These are phyloP conservation scores for Mortierella sp. DNA, from an alignment of 371 early-diverging fungal genomes.

Conservation along the genomic window DNA sequence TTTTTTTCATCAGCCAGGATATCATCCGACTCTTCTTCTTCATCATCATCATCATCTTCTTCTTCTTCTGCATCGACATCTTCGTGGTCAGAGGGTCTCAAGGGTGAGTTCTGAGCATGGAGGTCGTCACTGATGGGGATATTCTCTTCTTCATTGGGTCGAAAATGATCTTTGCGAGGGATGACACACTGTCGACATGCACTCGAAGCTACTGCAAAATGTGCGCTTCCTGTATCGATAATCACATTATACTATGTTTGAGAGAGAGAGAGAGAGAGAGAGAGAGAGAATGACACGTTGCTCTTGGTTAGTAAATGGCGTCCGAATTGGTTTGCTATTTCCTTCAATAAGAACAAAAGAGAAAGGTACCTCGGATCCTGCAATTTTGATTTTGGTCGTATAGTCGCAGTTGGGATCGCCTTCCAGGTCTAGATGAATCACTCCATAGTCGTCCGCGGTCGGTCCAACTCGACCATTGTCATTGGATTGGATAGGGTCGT, in stretches of 20 bases:
- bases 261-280: too few relatives aligned
- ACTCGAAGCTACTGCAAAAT: constrained; percentile 39
- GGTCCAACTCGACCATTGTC: background rate
- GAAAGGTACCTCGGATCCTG: constrained; percentile 48
- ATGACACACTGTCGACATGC: constrained; percentile 37
- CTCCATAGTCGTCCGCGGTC: constrained; percentile 29
- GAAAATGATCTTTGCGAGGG: constrained; percentile 21
- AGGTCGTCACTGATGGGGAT: constrained; percentile 37
- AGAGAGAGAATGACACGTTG: background rate
- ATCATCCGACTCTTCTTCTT: too few relatives aligned
- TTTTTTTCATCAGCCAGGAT: too few relatives aligned
- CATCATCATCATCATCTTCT: too few relatives aligned
- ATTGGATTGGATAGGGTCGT: background rate
- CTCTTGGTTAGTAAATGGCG: too few relatives aligned
- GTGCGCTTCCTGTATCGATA: constrained; percentile 49
- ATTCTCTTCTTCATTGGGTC: constrained; percentile 31
- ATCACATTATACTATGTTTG: constrained; percentile 42
- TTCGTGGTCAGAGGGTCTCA: too few relatives aligned
- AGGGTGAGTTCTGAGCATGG: too few relatives aligned
- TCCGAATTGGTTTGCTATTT: too few relatives aligned
- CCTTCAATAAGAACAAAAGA: too few relatives aligned
- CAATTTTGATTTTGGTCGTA: constrained; percentile 40
- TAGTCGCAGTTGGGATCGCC: constrained; percentile 53
- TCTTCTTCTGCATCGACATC: background rate
- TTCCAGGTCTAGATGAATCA: constrained; percentile 42